Conservation (phyloP, 2,329 filamentous ascomycete species). For the Cadophora malorum region DNA sequence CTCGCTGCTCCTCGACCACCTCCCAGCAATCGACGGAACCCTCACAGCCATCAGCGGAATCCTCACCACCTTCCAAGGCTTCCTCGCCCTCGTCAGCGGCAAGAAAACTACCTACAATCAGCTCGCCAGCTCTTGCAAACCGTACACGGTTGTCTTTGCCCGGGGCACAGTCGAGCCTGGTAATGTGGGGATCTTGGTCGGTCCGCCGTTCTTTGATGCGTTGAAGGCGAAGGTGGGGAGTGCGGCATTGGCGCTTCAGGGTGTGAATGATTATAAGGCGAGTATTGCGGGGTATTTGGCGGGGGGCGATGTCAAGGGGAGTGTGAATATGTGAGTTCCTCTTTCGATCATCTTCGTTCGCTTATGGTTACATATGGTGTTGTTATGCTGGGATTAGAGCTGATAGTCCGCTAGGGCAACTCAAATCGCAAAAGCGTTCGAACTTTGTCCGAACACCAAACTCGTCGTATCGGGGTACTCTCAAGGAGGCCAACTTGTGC, state of each 20-base stretch:
- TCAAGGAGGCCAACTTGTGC: slow-evolving; percentile 54
- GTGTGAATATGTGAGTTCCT: slow-evolving; percentile 38
- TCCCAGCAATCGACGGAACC: slow-evolving; percentile 37
- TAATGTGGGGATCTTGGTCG: slow-evolving; percentile 51
- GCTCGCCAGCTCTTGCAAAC: slow-evolving; percentile 35
- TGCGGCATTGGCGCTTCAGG: slow-evolving; percentile 40
- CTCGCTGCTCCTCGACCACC: slow-evolving; percentile 34
- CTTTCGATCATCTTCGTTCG: no score
- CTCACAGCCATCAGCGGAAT: slow-evolving; percentile 32
- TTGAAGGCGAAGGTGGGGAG: slow-evolving; percentile 36
- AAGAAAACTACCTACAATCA: slow-evolving; percentile 41
- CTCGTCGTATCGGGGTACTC: slow-evolving; percentile 51
- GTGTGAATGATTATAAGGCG: slow-evolving; percentile 46
- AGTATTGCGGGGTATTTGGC: slow-evolving; percentile 37
- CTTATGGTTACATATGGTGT: no score
- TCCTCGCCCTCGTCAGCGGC: slow-evolving; percentile 35
- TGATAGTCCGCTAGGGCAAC: slow-evolving; percentile 30
- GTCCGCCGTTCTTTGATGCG: slow-evolving; percentile 44
- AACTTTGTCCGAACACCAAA: slow-evolving; percentile 48
- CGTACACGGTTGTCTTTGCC: slow-evolving; percentile 54
- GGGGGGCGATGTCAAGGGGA: slow-evolving; percentile 39
- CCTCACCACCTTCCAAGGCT: slow-evolving; percentile 36
- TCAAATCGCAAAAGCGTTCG: slow-evolving; percentile 45
- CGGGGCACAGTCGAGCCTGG: slow-evolving; percentile 56
- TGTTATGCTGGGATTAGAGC: no score